A percentile compares a stretch with the other conserved stretches of the same genome.
Conservation (phyloP, 116 monocot species). For the Dioscorea cayenensis region DNA sequence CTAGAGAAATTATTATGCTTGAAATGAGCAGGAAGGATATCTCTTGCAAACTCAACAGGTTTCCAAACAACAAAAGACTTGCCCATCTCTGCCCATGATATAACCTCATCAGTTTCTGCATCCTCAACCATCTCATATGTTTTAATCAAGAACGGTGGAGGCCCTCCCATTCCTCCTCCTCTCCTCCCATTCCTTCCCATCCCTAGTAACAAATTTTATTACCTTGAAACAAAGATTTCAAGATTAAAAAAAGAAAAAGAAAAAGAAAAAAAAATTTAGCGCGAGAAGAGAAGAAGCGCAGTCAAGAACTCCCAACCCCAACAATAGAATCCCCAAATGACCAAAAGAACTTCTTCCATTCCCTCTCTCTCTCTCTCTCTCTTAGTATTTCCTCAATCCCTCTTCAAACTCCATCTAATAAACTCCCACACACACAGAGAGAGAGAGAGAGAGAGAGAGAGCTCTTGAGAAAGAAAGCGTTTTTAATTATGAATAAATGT, state of each 20-base stretch:
- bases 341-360: too few relatives aligned
- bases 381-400: too few relatives aligned
- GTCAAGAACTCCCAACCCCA: constrained; percentile 65
- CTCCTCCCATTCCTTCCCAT: constrained; percentile 23
- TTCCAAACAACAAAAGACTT: constrained; percentile 10
- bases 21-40: constrained; percentile 24
- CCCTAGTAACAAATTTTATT: neutral
- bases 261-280: neutral
- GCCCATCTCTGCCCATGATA: constrained; percentile 3
- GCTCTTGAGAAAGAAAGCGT: too few relatives aligned
- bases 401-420: too few relatives aligned
- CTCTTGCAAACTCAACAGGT: neutral
- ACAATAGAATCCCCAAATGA: constrained; percentile 54
- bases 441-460: too few relatives aligned
- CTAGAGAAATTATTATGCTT: constrained; percentile 74
- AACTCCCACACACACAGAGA: too few relatives aligned
- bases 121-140: constrained; percentile 16
- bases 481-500: too few relatives aligned
- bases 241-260: too few relatives aligned
- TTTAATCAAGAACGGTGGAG: constrained; percentile 13
- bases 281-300: constrained; percentile 56
- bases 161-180: neutral
- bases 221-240: too few relatives aligned
- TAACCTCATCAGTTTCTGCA: neutral
- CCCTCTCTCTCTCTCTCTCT: too few relatives aligned